Conservation (phyloP, 441 rosid genomes). For the Populus hybrid region DNA sequence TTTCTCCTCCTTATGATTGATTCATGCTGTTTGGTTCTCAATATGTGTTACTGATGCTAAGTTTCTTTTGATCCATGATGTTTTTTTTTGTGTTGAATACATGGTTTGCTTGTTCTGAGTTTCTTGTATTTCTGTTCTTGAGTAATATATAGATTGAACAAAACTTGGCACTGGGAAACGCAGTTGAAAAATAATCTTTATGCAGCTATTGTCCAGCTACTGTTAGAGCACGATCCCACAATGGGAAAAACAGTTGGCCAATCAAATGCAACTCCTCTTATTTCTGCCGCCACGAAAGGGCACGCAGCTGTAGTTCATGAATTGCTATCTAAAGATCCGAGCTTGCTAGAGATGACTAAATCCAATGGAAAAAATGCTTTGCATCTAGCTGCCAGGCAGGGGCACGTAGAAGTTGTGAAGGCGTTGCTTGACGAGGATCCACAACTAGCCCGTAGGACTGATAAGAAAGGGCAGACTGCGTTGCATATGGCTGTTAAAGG, state of each 20-base stretch:
- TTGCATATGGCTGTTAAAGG: conserved; percentile 96
- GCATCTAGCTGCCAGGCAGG: conserved; percentile 87
- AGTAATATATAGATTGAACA: not conserved
- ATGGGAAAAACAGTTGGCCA: conserved; percentile 74
- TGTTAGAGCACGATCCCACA: conserved; percentile 54
- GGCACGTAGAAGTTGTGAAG: conserved; percentile 77
- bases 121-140: conserved; percentile 6
- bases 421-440: conserved; percentile 60
- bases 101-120: not conserved
- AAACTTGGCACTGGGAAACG: not conserved
- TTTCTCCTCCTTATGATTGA: not conserved
- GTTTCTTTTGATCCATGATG: not conserved
- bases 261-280: conserved; percentile 80
- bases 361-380: conserved; percentile 84
- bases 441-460: conserved; percentile 69
- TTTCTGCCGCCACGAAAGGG: conserved; percentile 77
- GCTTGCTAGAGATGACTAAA: conserved; percentile 56
- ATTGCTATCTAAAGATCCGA: conserved; percentile 57
- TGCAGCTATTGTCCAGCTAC: conserved; percentile 78
- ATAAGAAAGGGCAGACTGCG: conserved; percentile 94
- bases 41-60: not conserved
- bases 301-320: conserved; percentile 55
- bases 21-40: not conserved
- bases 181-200: conserved; percentile 15
- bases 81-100: not conserved